Percentiles rank a stretch among this genome's conserved stretches.
Evolutionary conservation across 2,329 filamentous ascomycete species (phyloP).

Genomic region (Talaromyces islandicus): DNA sequence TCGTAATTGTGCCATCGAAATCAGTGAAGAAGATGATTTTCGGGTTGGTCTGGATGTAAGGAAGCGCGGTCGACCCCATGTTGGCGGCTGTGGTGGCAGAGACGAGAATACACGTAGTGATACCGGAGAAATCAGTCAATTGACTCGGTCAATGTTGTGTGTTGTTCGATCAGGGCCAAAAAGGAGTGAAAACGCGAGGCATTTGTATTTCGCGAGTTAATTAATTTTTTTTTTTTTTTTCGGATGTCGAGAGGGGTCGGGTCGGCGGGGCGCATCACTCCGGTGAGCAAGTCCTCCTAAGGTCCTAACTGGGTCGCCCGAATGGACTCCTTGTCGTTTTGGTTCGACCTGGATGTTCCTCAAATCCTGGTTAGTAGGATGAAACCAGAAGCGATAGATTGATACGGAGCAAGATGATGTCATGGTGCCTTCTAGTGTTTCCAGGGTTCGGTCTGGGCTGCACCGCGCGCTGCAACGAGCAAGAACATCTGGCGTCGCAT

Average conservation of each 20-base stretch:
- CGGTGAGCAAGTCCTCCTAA: background rate
- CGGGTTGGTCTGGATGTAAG: slow-evolving; percentile 53
- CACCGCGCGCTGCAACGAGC: background rate
- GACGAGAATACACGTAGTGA: background rate
- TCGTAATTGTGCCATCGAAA: slow-evolving; percentile 94
- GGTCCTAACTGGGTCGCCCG: background rate
- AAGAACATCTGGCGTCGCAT: background rate
- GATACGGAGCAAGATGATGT: background rate
- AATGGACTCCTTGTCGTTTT: background rate
- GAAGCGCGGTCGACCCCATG: slow-evolving; percentile 29
- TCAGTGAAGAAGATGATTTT: slow-evolving; percentile 98
- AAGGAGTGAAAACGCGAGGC: background rate
- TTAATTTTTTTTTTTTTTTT: background rate
- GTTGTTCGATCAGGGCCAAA: background rate
- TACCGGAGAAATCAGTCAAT: background rate
- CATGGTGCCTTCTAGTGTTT: background rate
- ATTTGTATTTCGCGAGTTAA: background rate
- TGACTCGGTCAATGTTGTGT: background rate
- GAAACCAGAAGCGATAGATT: background rate
- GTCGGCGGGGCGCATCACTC: background rate
- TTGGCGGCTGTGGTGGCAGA: background rate
- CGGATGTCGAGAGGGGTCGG: background rate
- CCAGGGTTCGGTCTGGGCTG: background rate
- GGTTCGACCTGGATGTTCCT: background rate
- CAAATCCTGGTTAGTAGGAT: background rate